Evolutionary conservation across 2,329 filamentous ascomycete species (phyloP).

Genomic region (Clonostachys rhizophaga): DNA sequence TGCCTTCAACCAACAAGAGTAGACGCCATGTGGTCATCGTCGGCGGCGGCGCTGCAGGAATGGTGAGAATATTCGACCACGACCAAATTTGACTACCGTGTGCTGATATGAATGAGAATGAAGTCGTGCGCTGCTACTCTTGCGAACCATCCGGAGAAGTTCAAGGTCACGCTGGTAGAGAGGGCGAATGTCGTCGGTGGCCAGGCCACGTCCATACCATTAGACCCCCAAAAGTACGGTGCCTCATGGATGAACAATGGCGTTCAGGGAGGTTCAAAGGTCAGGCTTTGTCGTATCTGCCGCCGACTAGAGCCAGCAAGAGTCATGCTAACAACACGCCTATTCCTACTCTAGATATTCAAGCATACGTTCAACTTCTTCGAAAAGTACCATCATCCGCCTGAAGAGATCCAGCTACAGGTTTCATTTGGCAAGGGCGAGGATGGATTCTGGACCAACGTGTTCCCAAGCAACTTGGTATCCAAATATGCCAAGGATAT

Average conservation of each 20-base stretch:
- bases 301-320: neutral
- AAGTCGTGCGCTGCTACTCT: conserved; percentile 64
- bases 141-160: conserved; percentile 59
- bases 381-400: conserved; percentile 46
- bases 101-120: neutral
- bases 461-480: conserved; percentile 55
- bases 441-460: conserved; percentile 61
- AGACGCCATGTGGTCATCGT: conserved; percentile 51
- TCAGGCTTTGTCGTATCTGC: conserved; percentile 3
- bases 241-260: conserved; percentile 59
- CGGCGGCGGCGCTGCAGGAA: conserved; percentile 59
- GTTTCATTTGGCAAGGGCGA: conserved; percentile 57
- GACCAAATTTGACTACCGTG: neutral
- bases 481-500: conserved; percentile 51
- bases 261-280: conserved; percentile 52
- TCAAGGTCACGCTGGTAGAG: conserved; percentile 61
- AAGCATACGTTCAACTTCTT: conserved; percentile 66
- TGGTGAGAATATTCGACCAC: conserved; percentile 27
- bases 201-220: conserved; percentile 54
- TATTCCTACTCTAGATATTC: conserved; percentile 45
- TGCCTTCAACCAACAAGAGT: neutral
- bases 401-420: conserved; percentile 55
- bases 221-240: conserved; percentile 51
- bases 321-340: neutral
- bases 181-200: conserved; percentile 53